phyloP scores from a whole-genome alignment of 1,284 basidiomycete species.

The Malassezia brasiliensis region DNA sequence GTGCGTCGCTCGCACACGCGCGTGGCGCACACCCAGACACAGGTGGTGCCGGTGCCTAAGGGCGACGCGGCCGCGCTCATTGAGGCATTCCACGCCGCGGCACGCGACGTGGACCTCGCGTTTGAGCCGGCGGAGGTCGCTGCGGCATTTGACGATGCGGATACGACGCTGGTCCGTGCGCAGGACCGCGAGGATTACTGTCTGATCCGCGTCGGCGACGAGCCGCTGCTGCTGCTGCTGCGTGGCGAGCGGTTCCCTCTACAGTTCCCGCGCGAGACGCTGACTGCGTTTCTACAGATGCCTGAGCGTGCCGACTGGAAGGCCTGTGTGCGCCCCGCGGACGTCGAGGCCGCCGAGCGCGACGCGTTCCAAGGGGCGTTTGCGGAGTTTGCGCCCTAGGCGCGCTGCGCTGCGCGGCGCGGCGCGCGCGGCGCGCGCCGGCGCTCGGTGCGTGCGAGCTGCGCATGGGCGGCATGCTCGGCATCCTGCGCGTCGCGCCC shows the following conservation, averaged over 20 bases:
- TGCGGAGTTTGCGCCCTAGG: constrained; percentile 9
- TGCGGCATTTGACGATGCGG: not conserved
- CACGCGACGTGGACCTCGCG: constrained; percentile 10
- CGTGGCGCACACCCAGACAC: constrained; percentile 37
- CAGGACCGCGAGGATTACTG: constrained; percentile 18
- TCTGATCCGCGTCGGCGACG: constrained; percentile 3
- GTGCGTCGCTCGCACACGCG: constrained; percentile 23
- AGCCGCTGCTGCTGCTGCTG: constrained; percentile 13
- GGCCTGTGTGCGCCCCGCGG: constrained; percentile 16
- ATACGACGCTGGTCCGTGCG: not conserved
- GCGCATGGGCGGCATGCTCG: constrained; percentile 54
- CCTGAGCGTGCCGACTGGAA: constrained; percentile 38
- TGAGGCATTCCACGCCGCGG: constrained; percentile 14
- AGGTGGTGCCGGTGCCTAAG: constrained; percentile 25
- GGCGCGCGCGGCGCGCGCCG: constrained; percentile 4
- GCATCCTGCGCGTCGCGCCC: constrained; percentile 83
- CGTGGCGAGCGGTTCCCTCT: constrained; percentile 19
- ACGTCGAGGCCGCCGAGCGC: constrained; percentile 20
- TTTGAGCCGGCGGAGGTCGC: constrained; percentile 15
- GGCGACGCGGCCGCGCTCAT: not conserved
- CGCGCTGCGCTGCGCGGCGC: not conserved
- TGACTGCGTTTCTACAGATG: constrained; percentile 24
- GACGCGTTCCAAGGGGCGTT: constrained; percentile 21
- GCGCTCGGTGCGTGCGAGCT: constrained; percentile 20
- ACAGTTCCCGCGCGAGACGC: constrained; percentile 21